Conservation (phyloP, 129 eudicot genomes). For the Flaveria trinervia region DNA sequence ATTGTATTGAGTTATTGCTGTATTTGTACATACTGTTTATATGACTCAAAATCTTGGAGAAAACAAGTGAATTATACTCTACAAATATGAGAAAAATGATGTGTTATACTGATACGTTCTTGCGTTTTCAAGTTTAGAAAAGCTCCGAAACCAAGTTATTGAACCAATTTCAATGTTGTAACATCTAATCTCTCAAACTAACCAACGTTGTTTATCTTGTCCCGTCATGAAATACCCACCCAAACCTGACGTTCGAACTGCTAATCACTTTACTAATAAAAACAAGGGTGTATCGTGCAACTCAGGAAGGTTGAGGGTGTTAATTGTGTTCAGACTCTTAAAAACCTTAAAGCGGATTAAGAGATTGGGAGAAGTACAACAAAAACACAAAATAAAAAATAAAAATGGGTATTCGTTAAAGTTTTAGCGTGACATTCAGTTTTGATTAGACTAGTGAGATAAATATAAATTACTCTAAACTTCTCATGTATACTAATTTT, state of each 20-base stretch:
- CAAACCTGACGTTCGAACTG: too few species aligned
- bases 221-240: background rate
- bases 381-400: too few species aligned
- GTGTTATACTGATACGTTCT: background rate
- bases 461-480: too few species aligned
- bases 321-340: too few species aligned
- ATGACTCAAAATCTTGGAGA: background rate
- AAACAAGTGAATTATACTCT: background rate
- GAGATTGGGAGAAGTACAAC: too few species aligned
- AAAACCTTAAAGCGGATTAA: too few species aligned
- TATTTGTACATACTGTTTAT: conserved; percentile 8
- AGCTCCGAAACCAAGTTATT: background rate
- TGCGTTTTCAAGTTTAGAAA: background rate
- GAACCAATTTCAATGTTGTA: background rate
- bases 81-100: background rate
- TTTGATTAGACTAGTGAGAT: too few species aligned
- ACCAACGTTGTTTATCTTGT: background rate
- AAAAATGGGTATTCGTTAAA: too few species aligned
- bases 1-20: background rate
- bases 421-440: too few species aligned
- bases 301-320: background rate
- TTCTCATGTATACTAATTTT: too few species aligned
- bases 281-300: background rate
- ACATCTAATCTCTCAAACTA: too few species aligned
- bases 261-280: background rate